Percentiles rank a stretch among this genome's conserved stretches.
Conservation (phyloP, 768 basidiomycete species). For the Boletus subcaerulescens region DNA sequence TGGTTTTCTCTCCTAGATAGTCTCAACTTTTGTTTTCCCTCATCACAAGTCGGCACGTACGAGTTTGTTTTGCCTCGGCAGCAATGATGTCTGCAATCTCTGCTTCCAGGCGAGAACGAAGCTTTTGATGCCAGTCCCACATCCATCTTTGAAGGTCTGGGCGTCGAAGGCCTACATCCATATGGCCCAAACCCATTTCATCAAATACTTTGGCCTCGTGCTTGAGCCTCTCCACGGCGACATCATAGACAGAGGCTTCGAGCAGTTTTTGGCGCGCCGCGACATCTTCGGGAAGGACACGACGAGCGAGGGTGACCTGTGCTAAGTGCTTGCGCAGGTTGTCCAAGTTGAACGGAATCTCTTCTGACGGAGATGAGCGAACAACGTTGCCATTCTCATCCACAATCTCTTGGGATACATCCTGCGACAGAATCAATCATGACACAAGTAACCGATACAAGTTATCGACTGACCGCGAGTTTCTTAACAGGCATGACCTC, state of each 20-base stretch:
- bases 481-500: slow-evolving; percentile 60
- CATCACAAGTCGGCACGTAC: slow-evolving; percentile 9
- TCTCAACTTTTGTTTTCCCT: not conserved
- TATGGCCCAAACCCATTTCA: slow-evolving; percentile 51
- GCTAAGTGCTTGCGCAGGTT: slow-evolving; percentile 69
- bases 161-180: slow-evolving; percentile 41
- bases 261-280: slow-evolving; percentile 74
- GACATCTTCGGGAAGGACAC: slow-evolving; percentile 64
- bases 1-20: slow-evolving; percentile 9
- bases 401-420: slow-evolving; percentile 16
- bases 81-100: slow-evolving; percentile 49
- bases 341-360: slow-evolving; percentile 73
- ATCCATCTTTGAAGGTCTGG: slow-evolving; percentile 70
- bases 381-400: slow-evolving; percentile 20
- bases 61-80: slow-evolving; percentile 32
- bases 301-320: slow-evolving; percentile 58
- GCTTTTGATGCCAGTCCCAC: slow-evolving; percentile 78
- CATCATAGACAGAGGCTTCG: slow-evolving; percentile 83
- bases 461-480: slow-evolving; percentile 34
- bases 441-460: not conserved
- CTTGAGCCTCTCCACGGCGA: slow-evolving; percentile 68
- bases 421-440: slow-evolving; percentile 7
- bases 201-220: slow-evolving; percentile 60
- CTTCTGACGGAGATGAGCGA: slow-evolving; percentile 22
- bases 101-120: slow-evolving; percentile 47